These are phyloP conservation scores for Dentipellis sp. DNA, from an alignment of 768 basidiomycete genomes.

Conservation along the genomic window DNA sequence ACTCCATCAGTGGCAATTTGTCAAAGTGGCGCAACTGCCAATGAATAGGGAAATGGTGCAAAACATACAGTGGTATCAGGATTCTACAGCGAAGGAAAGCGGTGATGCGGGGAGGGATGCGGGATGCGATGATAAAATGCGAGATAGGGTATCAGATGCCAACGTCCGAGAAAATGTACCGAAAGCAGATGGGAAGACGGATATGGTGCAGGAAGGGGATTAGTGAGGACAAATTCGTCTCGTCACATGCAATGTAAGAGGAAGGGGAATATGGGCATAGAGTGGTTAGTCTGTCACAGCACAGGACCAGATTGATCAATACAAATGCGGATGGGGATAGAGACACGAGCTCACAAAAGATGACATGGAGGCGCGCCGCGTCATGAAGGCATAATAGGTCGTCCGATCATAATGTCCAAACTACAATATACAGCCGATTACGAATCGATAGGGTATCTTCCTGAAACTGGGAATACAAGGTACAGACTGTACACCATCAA, in stretches of 20 bases:
- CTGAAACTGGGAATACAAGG: neutral
- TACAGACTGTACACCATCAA: neutral
- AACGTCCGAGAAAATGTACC: neutral
- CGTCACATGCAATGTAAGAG: neutral
- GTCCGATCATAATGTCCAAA: neutral
- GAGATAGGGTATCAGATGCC: neutral
- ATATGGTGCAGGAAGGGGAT: neutral
- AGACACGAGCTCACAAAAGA: no score
- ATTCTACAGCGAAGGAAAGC: neutral
- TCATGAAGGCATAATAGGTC: neutral
- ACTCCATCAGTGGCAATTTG: no score
- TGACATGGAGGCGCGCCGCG: neutral
- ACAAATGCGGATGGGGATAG: no score
- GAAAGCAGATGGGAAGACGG: neutral
- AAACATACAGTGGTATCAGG: neutral
- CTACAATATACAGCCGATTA: neutral
- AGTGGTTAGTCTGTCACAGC: neutral
- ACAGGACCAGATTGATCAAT: no score
- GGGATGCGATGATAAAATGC: neutral
- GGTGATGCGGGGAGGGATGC: neutral
- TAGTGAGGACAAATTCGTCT: neutral
- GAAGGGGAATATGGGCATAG: neutral
- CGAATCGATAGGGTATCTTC: neutral
- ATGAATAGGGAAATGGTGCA: neutral
- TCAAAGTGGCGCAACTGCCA: no score